Evolutionary conservation across 2,329 filamentous ascomycete species (phyloP), one percentile per base, ranked within the genome.

Genomic region (Paramyrothecium sp.): DNA sequence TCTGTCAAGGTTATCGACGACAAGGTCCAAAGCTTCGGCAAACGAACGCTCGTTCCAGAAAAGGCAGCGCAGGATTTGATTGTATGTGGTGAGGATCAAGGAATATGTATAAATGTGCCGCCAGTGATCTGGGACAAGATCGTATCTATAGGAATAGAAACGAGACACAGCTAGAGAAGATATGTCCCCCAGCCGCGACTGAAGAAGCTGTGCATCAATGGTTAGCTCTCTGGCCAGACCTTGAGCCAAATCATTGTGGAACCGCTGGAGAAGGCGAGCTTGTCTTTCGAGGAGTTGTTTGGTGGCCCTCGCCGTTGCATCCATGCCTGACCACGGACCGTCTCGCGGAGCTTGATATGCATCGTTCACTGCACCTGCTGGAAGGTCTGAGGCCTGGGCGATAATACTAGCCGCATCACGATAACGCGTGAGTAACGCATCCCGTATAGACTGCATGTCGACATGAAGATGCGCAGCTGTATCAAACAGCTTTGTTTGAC

Each of bases 1-100:
- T 70, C 87, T 86, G 65, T 97, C 93, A 2, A 98, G 79, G 1
- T 81, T 74, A 54, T 81, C 80, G 34, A 96, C 82, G 2, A 89
- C 77, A 2, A 78, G 71, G 34, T 84, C 79, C 3, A 92, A 68
- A 3, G 59, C 54, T 10, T 55, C 53, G 26, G 65, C 63, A 7
- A 62, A 56, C 2, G 61, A 58, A 12, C 49, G 51, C 3, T 30
- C 52, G 10, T 44, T 51, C 3, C 47, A n/a, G 1, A 44, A 51
- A 38, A 61, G 55, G 3, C 51, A 56, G 3, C 55, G 46, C 12
- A 74, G 63, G 20, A 73, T 56, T 11, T 73, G 62, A 20, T 73
- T 60, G 54, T 78, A 75, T 21, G 86, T 88, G 62, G 83, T 83
- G 66, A 90, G 78, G 12, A 94, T 80, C 56, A 84, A 83, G 2